Conservation (phyloP, 805 yeast species). For the Nakazawaea molendinolei region DNA sequence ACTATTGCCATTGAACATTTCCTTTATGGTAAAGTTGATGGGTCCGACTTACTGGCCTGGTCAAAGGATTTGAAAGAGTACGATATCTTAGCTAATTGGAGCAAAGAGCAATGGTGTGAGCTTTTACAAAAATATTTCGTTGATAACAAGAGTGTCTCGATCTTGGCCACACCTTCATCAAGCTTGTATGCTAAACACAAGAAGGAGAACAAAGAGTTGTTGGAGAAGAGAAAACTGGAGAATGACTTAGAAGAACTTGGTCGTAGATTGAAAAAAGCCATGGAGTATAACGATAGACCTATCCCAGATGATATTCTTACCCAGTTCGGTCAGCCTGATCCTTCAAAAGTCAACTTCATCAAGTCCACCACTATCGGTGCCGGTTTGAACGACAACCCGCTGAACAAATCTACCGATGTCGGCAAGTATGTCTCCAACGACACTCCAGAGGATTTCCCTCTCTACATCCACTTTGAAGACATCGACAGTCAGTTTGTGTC, state of each 20-base stretch:
- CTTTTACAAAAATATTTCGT: slow-evolving; percentile 48
- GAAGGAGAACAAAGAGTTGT: slow-evolving; percentile 39
- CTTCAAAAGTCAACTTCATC: slow-evolving; percentile 67
- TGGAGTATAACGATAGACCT: slow-evolving; percentile 59
- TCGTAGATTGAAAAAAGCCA: slow-evolving; percentile 52
- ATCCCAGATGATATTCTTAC: slow-evolving; percentile 66
- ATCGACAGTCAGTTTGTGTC: slow-evolving; percentile 75
- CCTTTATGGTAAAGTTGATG: slow-evolving; percentile 65
- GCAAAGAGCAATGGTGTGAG: slow-evolving; percentile 57
- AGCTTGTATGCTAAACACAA: slow-evolving; percentile 48
- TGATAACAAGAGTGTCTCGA: slow-evolving; percentile 54
- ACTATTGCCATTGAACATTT: slow-evolving; percentile 71
- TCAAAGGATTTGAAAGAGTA: slow-evolving; percentile 52
- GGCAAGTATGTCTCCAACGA: slow-evolving; percentile 18
- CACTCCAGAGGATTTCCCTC: slow-evolving; percentile 45
- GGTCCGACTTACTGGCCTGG: slow-evolving; percentile 51
- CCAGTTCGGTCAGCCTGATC: slow-evolving; percentile 66
- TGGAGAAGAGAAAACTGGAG: slow-evolving; percentile 30
- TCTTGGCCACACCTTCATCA: slow-evolving; percentile 69
- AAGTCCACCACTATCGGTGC: slow-evolving; percentile 58
- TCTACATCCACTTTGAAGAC: slow-evolving; percentile 73
- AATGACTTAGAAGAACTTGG: slow-evolving; percentile 51
- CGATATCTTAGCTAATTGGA: slow-evolving; percentile 55
- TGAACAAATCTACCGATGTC: slow-evolving; percentile 21
- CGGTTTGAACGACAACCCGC: slow-evolving; percentile 36